Evolutionary conservation across 2,329 filamentous ascomycete species (phyloP).

Genomic region (Trichoderma gracile): DNA sequence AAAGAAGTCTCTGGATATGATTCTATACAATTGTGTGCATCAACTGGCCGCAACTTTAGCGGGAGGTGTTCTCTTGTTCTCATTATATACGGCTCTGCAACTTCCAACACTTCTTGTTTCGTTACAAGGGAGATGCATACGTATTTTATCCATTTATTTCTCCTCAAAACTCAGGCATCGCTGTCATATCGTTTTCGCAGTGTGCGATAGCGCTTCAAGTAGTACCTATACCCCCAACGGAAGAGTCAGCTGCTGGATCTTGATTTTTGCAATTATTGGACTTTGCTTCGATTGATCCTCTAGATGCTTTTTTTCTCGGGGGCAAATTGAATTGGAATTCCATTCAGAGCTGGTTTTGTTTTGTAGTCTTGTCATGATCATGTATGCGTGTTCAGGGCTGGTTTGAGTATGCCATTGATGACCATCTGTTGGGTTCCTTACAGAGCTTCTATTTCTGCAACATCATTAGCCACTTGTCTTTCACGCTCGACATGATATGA

Average conservation of each 20-base stretch:
- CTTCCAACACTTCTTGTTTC: neutral
- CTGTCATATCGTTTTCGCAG: conserved; percentile 76
- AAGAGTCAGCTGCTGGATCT: neutral
- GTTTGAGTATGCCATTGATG: no score
- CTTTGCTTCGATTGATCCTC: no score
- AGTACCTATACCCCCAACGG: conserved; percentile 62
- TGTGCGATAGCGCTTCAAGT: conserved; percentile 86
- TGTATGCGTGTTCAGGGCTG: neutral
- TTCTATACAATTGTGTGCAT: neutral
- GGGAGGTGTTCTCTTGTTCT: conserved; percentile 9
- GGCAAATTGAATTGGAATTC: no score
- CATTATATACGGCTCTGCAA: neutral
- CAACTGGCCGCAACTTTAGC: neutral
- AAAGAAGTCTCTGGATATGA: neutral
- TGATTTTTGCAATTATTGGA: no score
- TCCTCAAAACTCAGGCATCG: conserved; percentile 34
- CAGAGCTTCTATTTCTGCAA: conserved; percentile 83
- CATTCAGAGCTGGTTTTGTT: no score
- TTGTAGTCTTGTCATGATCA: no score
- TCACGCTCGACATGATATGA: no score
- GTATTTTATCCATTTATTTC: neutral
- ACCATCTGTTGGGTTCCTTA: no score
- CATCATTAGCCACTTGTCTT: neutral
- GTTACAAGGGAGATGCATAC: neutral
- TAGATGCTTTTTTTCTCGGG: no score